A percentile compares a stretch with the other conserved stretches of the same genome.
These are phyloP conservation scores for Hypoxylon intermedium DNA, from an alignment of 495 filamentous ascomycete species.

Conservation along the genomic window DNA sequence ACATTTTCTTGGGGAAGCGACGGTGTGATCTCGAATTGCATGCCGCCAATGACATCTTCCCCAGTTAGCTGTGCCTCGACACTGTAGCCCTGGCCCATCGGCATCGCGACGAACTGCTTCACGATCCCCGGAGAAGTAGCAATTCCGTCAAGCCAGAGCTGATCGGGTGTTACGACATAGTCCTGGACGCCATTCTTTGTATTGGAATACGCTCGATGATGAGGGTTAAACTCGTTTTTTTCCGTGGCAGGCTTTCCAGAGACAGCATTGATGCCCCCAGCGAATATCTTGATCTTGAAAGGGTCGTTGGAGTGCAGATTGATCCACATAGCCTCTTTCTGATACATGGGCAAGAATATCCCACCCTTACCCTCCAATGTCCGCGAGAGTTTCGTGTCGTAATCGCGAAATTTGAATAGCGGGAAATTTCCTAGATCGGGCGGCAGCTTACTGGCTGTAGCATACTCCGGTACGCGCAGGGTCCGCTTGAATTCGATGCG, in stretches of 20 bases:
- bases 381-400: conserved; percentile 39
- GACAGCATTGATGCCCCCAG: conserved; percentile 58
- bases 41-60: conserved; percentile 50
- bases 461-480: conserved; percentile 55
- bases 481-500: conserved; percentile 47
- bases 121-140: conserved; percentile 42
- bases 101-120: conserved; percentile 56
- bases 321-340: conserved; percentile 59
- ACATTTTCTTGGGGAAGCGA: conserved; percentile 6
- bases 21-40: conserved; percentile 58
- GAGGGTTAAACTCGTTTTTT: conserved; percentile 33
- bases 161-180: conserved; percentile 54
- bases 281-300: conserved; percentile 56
- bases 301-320: conserved; percentile 35
- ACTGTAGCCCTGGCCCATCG: conserved; percentile 52
- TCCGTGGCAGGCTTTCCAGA: conserved; percentile 49
- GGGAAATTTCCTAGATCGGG: conserved; percentile 50
- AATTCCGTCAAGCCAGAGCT: conserved; percentile 60
- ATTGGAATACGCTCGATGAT: too few relatives aligned
- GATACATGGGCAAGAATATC: conserved; percentile 54
- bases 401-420: conserved; percentile 47
- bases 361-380: conserved; percentile 51
- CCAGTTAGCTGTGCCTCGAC: conserved; percentile 59
- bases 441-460: conserved; percentile 44
- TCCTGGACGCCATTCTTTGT: conserved; percentile 48